Evolutionary conservation across 2,329 filamentous ascomycete species (phyloP).

Genomic region (Colletotrichum sp.): DNA sequence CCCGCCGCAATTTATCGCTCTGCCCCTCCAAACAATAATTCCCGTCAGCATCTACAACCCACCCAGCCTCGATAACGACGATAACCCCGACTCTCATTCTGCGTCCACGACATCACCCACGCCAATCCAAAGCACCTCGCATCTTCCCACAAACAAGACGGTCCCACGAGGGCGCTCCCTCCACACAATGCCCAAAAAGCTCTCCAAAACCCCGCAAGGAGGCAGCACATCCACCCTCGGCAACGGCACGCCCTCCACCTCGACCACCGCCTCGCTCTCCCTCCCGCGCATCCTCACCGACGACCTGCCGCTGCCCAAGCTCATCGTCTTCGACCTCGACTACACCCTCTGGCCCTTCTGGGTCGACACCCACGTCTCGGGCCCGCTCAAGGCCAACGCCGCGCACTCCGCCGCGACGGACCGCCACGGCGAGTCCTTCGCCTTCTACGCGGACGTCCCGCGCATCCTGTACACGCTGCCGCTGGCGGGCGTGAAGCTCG

Average conservation of each 20-base stretch:
- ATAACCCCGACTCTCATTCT: background rate
- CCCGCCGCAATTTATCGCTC: background rate
- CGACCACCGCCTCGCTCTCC: constrained; percentile 25
- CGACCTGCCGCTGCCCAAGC: constrained; percentile 74
- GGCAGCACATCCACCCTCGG: constrained; percentile 27
- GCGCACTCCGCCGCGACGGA: constrained; percentile 52
- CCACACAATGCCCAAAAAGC: constrained; percentile 35
- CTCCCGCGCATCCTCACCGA: constrained; percentile 52
- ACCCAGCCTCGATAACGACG: background rate
- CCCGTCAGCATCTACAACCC: background rate
- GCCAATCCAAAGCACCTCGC: background rate
- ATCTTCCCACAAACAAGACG: background rate
- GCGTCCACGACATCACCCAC: background rate
- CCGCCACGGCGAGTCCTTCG: constrained; percentile 67
- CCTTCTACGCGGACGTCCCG: constrained; percentile 75
- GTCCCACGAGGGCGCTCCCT: background rate
- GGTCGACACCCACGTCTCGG: constrained; percentile 90
- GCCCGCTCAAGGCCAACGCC: constrained; percentile 65
- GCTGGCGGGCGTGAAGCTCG: constrained; percentile 58
- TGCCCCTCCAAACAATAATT: background rate
- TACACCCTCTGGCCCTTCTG: constrained; percentile 99
- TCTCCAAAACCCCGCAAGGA: constrained; percentile 28
- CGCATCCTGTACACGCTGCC: constrained; percentile 67
- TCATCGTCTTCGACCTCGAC: constrained; percentile 94
- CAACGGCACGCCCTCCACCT: constrained; percentile 22